phyloP scores from a whole-genome alignment of 192 early-diverging fungal species.

The Umbelopsis vinacea region DNA sequence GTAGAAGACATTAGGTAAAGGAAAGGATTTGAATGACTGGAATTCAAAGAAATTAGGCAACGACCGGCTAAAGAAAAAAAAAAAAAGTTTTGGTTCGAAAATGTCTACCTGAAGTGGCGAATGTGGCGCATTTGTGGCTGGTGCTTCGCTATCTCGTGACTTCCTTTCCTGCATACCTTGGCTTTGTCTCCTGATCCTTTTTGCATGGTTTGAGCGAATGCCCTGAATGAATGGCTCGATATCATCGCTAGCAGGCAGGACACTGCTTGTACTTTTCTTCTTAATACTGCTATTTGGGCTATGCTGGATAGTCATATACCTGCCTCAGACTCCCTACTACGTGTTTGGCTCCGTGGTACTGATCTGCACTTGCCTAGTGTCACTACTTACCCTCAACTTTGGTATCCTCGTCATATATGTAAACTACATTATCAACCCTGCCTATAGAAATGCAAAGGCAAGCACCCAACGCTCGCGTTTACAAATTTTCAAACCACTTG shows the following conservation, averaged over 20 bases:
- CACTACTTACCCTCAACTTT: slow-evolving; percentile 30
- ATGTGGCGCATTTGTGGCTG: neutral
- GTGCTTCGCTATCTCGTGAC: neutral
- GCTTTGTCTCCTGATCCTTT: neutral
- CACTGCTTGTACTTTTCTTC: neutral
- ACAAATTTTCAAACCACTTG: slow-evolving; percentile 22
- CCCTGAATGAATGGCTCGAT: slow-evolving; percentile 19
- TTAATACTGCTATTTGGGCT: neutral
- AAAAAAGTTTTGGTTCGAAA: neutral
- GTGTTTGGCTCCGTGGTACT: neutral
- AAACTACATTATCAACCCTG: slow-evolving; percentile 32
- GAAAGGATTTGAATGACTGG: neutral
- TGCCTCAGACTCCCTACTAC: slow-evolving; percentile 14
- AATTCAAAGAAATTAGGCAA: neutral
- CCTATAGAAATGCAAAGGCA: neutral
- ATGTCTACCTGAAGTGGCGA: neutral
- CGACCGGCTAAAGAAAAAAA: neutral
- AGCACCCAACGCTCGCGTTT: neutral
- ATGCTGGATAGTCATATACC: slow-evolving; percentile 18
- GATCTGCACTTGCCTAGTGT: slow-evolving; percentile 22
- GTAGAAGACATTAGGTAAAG: neutral
- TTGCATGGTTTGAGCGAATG: neutral
- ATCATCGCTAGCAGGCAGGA: slow-evolving; percentile 9
- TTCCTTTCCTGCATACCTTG: neutral
- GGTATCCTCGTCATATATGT: slow-evolving; percentile 34